Percentiles rank a stretch among this genome's conserved stretches.
Evolutionary conservation across 1,284 basidiomycete species (phyloP).

Genomic region (Dichomitus squalens): DNA sequence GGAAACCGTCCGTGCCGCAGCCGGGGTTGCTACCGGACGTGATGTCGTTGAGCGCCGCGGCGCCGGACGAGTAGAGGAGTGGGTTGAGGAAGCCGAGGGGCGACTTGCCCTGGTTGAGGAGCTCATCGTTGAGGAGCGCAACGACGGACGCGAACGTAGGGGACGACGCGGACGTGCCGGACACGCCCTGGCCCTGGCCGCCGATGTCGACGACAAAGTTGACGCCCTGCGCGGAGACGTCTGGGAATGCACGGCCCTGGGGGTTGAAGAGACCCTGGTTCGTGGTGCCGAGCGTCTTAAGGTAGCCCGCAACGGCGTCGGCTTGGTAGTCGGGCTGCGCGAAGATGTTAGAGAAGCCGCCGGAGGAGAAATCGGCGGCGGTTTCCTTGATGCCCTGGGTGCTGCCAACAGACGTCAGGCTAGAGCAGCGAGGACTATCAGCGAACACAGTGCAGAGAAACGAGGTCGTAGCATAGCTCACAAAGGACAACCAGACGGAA

Average conservation of each 20-base stretch:
- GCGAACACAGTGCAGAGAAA: constrained; percentile 41
- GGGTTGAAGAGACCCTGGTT: constrained; percentile 60
- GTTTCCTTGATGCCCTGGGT: constrained; percentile 54
- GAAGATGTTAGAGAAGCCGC: constrained; percentile 69
- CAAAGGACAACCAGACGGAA: constrained; percentile 64
- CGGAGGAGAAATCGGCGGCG: constrained; percentile 57
- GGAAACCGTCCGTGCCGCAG: constrained; percentile 41
- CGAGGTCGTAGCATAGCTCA: constrained; percentile 23
- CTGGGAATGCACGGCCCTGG: constrained; percentile 33
- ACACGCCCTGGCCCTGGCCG: constrained; percentile 43
- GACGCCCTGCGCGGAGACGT: constrained; percentile 29
- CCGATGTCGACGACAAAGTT: constrained; percentile 58
- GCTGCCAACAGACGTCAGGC: constrained; percentile 60
- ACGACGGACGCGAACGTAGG: constrained; percentile 53
- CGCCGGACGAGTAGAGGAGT: constrained; percentile 36
- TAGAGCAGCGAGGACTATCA: constrained; percentile 48
- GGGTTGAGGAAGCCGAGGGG: constrained; percentile 53
- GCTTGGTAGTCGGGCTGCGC: constrained; percentile 56
- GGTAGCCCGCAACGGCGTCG: constrained; percentile 40
- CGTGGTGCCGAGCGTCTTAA: constrained; percentile 43
- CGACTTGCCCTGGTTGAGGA: constrained; percentile 45
- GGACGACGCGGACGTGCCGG: constrained; percentile 50
- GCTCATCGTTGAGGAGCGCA: constrained; percentile 60
- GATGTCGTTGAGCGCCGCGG: constrained; percentile 45
- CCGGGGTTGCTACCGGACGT: constrained; percentile 33